Evolutionary conservation across 768 basidiomycete species (phyloP), one percentile per base, ranked within the genome.

Genomic region (Collybia mongolica): DNA sequence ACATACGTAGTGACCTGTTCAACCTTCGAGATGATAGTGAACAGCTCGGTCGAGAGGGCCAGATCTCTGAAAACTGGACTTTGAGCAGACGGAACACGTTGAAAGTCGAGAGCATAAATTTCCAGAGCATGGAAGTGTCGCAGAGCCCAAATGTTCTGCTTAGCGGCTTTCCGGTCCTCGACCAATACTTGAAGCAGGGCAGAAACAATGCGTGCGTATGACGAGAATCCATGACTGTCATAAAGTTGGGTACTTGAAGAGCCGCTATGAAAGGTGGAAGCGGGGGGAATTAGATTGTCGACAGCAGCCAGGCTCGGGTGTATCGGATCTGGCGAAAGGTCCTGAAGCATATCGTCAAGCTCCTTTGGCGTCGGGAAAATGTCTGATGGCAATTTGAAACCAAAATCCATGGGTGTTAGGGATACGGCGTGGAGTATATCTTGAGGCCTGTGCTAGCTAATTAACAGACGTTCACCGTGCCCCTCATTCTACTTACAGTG

Each of bases 101-200:
- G 64, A 17, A 77, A 70, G 60, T 94, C 90, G 26, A 78, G 70
- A 1, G 84, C 83, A 51, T 85, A 85, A 5, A 84, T 62, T 1
- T 74, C 71, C 19, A 93, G 71, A 0, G 80, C 75, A 7, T 90
- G 66, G 47, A 93, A 70, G 61, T 93, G 88, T 7, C 81, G 79
- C 4, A 98, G 62, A 0, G 80, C 76, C 85, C 87, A 88, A 0
- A 82, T 57, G 45, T 88, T 78, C 14, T 70, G 67, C 44, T 73
- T 79, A 3, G 86, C 82, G 1, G 77, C 54, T n/a, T 78, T 70
- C 32, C 90, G 82, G 55, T 91, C 81, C 5, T 77, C 70, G 4
- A 70, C 56, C 49, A 91, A 71, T 22, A 81, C 63, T 1, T 77
- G 69, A 2, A 91, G 64, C 4, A 90, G 65, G 0, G 82, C 83